Evolutionary conservation across 805 yeast genomes (phyloP).

Genomic region (Yamadazyma paraphyllophila): DNA sequence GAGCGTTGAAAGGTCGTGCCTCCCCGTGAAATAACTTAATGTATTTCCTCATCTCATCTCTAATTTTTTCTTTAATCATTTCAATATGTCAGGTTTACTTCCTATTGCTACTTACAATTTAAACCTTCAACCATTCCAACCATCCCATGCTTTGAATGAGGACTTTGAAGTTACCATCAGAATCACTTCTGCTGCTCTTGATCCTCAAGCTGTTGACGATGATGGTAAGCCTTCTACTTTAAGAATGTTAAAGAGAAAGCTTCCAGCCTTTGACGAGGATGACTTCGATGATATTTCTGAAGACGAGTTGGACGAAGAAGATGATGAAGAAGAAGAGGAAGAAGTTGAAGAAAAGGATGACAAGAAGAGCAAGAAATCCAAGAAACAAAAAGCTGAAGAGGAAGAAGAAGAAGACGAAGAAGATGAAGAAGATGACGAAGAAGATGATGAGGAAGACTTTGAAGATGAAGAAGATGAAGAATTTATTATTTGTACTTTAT

Average conservation of each 20-base stretch:
- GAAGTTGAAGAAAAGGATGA: conserved; percentile 14
- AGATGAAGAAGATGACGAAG: conserved; percentile 50
- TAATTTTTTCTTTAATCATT: background rate
- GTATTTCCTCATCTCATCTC: conserved; percentile 9
- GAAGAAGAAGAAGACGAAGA: conserved; percentile 40
- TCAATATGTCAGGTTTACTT: conserved; percentile 61
- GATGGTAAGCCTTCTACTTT: conserved; percentile 83
- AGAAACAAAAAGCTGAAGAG: conserved; percentile 17
- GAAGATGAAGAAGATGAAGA: conserved; percentile 78
- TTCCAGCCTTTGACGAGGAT: conserved; percentile 42
- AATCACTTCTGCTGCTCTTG: conserved; percentile 92
- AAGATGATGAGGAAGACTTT: conserved; percentile 54
- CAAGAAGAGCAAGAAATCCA: conserved; percentile 25
- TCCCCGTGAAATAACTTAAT: background rate
- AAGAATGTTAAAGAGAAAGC: conserved; percentile 76
- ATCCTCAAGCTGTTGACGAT: conserved; percentile 83
- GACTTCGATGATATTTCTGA: conserved; percentile 34
- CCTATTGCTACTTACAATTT: conserved; percentile 87
- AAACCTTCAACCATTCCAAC: conserved; percentile 82
- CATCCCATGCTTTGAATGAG: conserved; percentile 81
- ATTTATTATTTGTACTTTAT: conserved; percentile 81
- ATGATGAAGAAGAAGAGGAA: conserved; percentile 16
- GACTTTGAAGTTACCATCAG: conserved; percentile 89
- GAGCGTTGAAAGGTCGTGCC: background rate
- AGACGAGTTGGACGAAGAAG: conserved; percentile 24